These are phyloP conservation scores for Suillus variegatus DNA, from an alignment of 768 basidiomycete genomes.

Conservation along the genomic window DNA sequence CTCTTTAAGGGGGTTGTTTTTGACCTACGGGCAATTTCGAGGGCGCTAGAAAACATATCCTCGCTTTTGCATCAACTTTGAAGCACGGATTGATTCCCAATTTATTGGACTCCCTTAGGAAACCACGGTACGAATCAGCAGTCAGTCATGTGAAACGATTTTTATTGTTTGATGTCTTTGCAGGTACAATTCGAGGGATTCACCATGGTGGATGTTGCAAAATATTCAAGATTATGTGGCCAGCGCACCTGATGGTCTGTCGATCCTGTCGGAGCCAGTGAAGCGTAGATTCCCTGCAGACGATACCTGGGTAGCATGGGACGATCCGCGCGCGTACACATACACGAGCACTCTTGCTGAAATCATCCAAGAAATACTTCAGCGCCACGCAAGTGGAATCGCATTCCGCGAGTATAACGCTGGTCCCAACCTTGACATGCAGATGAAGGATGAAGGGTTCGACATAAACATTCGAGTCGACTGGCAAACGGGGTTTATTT, in stretches of 20 bases:
- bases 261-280: constrained; percentile 77
- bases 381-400: constrained; percentile 91
- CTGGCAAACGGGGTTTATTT: constrained; percentile 90
- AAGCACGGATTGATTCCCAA: constrained; percentile 98
- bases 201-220: constrained; percentile 99
- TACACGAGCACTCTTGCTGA: constrained; percentile 88
- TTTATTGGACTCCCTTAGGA: constrained; percentile 84
- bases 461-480: constrained; percentile 93
- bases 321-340: constrained; percentile 81
- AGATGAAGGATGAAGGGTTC: constrained; percentile 94
- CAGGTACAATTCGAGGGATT: constrained; percentile 95
- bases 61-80: constrained; percentile 89
- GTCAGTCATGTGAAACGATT: neutral
- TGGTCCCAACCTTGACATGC: constrained; percentile 94
- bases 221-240: constrained; percentile 94
- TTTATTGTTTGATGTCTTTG: neutral
- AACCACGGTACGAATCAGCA: constrained; percentile 60
- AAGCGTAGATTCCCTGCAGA: constrained; percentile 94
- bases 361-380: constrained; percentile 93
- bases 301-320: constrained; percentile 92
- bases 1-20: constrained; percentile 88
- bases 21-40: constrained; percentile 91
- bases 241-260: constrained; percentile 81
- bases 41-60: constrained; percentile 85
- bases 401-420: constrained; percentile 96